These are phyloP conservation scores for Trichoderma brevicompactum DNA, from an alignment of 2,329 filamentous ascomycete genomes.

Conservation along the genomic window DNA sequence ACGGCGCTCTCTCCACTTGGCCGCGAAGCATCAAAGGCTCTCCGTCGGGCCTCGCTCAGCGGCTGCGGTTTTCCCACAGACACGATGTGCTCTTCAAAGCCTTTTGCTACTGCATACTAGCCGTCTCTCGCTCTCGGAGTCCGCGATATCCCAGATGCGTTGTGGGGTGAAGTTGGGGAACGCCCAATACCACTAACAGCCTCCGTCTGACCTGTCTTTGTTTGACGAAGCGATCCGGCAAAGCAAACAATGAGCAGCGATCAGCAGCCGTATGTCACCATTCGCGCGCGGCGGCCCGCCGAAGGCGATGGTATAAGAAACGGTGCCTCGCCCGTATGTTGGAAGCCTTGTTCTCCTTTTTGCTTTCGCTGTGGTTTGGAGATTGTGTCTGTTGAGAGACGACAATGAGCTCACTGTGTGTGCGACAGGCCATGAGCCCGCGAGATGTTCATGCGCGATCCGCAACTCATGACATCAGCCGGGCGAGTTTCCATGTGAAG, in stretches of 20 bases:
- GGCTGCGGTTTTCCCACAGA: slow-evolving; percentile 2
- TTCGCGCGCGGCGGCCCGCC: slow-evolving; percentile 54
- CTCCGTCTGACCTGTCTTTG: not conserved
- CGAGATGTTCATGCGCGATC: slow-evolving; percentile 40
- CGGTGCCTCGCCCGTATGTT: slow-evolving; percentile 51
- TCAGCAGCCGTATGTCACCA: slow-evolving; percentile 56
- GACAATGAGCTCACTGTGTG: slow-evolving; percentile 11
- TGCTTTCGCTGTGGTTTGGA: not conserved
- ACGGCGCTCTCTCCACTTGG: slow-evolving; percentile 21
- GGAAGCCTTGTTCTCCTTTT: not conserved
- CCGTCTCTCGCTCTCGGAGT: not conserved
- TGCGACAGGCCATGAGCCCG: slow-evolving; percentile 20
- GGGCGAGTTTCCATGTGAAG: slow-evolving; percentile 62
- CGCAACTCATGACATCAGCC: slow-evolving; percentile 61
- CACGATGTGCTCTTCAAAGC: slow-evolving; percentile 13
- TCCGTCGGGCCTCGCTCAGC: slow-evolving; percentile 11
- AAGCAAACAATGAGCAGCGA: slow-evolving; percentile 47
- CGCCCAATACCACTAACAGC: not conserved
- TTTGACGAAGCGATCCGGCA: slow-evolving; percentile 17
- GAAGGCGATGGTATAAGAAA: slow-evolving; percentile 53
- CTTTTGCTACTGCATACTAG: slow-evolving; percentile 15
- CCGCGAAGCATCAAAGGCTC: slow-evolving; percentile 12
- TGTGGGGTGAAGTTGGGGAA: slow-evolving; percentile 20
- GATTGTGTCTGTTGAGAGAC: not conserved
- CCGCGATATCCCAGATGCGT: slow-evolving; percentile 15